Base-by-base conservation (phyloP, 345 rosid species). In the Eucalyptus guilfoylei region DNA sequence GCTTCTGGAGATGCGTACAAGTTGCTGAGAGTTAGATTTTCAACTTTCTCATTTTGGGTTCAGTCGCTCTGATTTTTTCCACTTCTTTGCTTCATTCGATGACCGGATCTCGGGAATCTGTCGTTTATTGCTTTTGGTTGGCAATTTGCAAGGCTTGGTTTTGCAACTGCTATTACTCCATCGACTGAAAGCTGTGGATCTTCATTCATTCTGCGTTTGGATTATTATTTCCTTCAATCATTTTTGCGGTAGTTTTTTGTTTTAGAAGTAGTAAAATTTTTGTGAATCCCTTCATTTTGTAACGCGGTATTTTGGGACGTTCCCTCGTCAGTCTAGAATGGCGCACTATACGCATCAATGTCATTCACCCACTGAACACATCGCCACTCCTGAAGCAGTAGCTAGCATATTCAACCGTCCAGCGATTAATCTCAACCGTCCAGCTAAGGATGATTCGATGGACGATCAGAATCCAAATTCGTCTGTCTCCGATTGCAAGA, bases 401-500 rank as follows among this genome's bases (percentile, higher is more conserved):
- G 42, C 13, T 5, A 21, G 14, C 4, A 49, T 17, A 37, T 54
- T 54, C 52, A 42, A 19, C 45, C 34, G 6, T 37, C 26, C 8
- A 32, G 72, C 54, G 9, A 80, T 81, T 49, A 55, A 88, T 54
- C 55, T 81, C 89, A 81, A 44, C 10, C 24, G 40, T 14, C 28
- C 17, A 14, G 62, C 50, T 9, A 14, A 5, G 52, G 87, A 30
- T 1, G 24, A 49, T 50, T 14, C 12, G 40, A 50, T 32, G 81
- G 26, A 10, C 26, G 14, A 37, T 72, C 28, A 72, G 14, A 13
- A 47, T 48, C 89, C 86, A 28, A 89, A 91, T 28, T 92, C 95
- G 7, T 86, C 91, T 8, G 55, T 94, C 50, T 96, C 97, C 2
- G 95, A 96, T 88, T 88, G 95, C 80, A 97, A 93, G 90, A 96